Conservation (phyloP, 805 yeast species). For the Blastobotrys chiropterorum region DNA sequence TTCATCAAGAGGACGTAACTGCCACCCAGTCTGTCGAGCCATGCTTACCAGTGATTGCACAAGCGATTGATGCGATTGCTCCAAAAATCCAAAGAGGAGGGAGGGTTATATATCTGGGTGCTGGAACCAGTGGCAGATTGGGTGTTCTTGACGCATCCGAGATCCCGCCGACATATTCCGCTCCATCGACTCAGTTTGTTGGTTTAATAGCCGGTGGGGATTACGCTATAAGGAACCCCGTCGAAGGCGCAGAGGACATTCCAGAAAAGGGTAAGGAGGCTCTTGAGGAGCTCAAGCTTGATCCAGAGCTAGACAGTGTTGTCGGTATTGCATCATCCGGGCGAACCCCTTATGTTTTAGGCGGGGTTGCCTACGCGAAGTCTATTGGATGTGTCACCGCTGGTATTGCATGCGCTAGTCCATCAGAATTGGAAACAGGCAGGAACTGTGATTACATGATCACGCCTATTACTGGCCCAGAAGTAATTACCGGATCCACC, state of each 20-base stretch:
- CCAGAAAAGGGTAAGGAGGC: constrained; percentile 17
- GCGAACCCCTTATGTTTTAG: constrained; percentile 27
- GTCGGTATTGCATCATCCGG: constrained; percentile 29
- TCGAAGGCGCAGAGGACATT: constrained; percentile 26
- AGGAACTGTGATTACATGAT: constrained; percentile 16
- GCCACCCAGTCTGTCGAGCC: constrained; percentile 14
- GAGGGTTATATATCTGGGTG: constrained; percentile 27
- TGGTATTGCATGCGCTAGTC: constrained; percentile 20
- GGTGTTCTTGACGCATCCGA: constrained; percentile 27
- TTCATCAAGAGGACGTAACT: constrained; percentile 20
- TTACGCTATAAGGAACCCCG: constrained; percentile 22
- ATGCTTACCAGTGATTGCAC: constrained; percentile 16
- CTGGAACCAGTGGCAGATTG: constrained; percentile 25
- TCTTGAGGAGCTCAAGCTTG: constrained; percentile 16
- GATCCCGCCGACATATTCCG: constrained; percentile 27
- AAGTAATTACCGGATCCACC: constrained; percentile 24
- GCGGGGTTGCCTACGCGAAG: constrained; percentile 22
- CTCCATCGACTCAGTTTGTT: constrained; percentile 20
- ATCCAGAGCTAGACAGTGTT: constrained; percentile 18
- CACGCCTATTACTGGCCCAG: constrained; percentile 23
- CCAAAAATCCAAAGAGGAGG: constrained; percentile 22
- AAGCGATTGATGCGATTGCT: constrained; percentile 18
- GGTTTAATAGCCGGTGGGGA: constrained; percentile 28
- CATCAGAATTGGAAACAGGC: constrained; percentile 14
- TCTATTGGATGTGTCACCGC: constrained; percentile 22